Evolutionary conservation across 2,329 filamentous ascomycete genomes (phyloP), one percentile per base, ranked within the genome.

Genomic region (Xylaria sp.): DNA sequence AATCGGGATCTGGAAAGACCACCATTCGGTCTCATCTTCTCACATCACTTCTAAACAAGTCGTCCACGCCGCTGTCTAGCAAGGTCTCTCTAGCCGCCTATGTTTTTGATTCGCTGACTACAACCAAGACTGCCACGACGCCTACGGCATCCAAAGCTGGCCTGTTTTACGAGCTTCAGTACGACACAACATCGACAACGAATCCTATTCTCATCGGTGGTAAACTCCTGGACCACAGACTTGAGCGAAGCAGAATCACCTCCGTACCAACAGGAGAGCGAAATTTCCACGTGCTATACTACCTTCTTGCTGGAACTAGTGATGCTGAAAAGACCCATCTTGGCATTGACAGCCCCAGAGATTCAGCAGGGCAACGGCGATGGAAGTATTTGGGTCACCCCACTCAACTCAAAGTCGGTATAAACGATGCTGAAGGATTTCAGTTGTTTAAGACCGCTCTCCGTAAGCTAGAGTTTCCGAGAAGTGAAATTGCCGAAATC

Each of bases 311-410:
- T 0, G 96, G 96, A 65, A 98, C 96, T 12, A 98, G 94, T 75
- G 86, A 89, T 3, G 93, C 93, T 3, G 96, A 99, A 79, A 98
- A 95, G 84, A 80, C 90, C 12, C 96, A 99, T 85, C 83, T 99
- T 4, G 87, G 88, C 12, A 83, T 90, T 24, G 87, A 90, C 32
- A 77, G 71, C 4, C 76, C 78, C 0, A 68, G 73, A 61, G 82
- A 83, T 24, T 79, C 84, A 2, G 78, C 82, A 5, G 81, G 80
- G 5, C 89, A 91, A 75, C 97, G 93, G 82, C 87, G 96, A 81
- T 99, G 96, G 96, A 92, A 94, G 78, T 99, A 97, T 77, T 87
- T 99, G 3, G 96, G 96, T 2, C 96, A 99, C 75, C 96, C 95
- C 0, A 98, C 95, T 0, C 96, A 99, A 81, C 86, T 99, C 72